These are phyloP conservation scores for Naganishia randhawae DNA, from an alignment of 768 basidiomycete genomes.

Conservation along the genomic window DNA sequence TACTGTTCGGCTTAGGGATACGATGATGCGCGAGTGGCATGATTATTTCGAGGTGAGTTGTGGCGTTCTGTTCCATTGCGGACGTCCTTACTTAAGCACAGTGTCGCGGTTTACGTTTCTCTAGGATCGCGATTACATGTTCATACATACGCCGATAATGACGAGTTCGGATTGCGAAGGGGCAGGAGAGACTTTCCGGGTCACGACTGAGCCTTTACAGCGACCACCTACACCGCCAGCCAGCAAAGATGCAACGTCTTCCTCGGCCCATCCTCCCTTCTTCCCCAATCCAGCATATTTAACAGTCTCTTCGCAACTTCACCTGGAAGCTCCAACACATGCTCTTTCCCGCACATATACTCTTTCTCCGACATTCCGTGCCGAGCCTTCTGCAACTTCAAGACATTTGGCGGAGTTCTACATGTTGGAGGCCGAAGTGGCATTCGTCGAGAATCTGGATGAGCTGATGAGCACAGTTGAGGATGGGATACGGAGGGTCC, in stretches of 20 bases:
- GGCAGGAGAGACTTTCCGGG: constrained; percentile 81
- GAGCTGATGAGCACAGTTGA: constrained; percentile 62
- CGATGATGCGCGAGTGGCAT: constrained; percentile 59
- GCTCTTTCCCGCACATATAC: constrained; percentile 82
- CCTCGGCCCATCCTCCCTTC: constrained; percentile 28
- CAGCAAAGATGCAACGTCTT: constrained; percentile 17
- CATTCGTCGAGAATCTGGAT: constrained; percentile 56
- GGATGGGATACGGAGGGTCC: constrained; percentile 55
- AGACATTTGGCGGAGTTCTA: constrained; percentile 97
- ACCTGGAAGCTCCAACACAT: constrained; percentile 80
- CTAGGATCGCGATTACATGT: constrained; percentile 72
- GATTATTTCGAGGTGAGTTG: constrained; percentile 68
- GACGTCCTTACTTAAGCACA: background rate
- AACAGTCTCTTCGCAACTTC: constrained; percentile 92
- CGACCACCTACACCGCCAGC: constrained; percentile 1
- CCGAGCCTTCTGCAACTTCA: constrained; percentile 79
- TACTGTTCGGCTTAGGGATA: constrained; percentile 70
- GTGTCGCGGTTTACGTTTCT: background rate
- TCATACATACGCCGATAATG: constrained; percentile 78
- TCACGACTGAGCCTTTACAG: constrained; percentile 22
- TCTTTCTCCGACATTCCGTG: constrained; percentile 87
- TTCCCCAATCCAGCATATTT: constrained; percentile 60
- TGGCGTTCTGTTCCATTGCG: background rate
- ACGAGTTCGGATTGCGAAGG: constrained; percentile 94
- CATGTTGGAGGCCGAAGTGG: constrained; percentile 98